Percentiles rank a stretch among this genome's conserved stretches.
These are phyloP conservation scores for Pseudodiploospora longispora DNA, from an alignment of 2,329 filamentous ascomycete species.

Conservation along the genomic window DNA sequence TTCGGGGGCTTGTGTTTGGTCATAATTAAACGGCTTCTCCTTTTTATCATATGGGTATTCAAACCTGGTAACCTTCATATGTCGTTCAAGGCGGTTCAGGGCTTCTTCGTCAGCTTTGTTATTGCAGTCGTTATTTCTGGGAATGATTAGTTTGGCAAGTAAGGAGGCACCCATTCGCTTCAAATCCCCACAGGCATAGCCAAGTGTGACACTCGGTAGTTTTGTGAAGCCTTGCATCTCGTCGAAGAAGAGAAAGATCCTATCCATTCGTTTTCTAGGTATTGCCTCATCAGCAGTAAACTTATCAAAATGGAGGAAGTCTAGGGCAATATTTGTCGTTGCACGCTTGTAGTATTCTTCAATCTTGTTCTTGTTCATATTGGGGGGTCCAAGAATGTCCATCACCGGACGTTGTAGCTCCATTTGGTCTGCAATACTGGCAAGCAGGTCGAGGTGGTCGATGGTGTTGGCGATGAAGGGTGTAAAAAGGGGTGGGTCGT, in stretches of 20 bases:
- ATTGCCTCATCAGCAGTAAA: constrained; percentile 9
- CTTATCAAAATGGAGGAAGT: constrained; percentile 12
- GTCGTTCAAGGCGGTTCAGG: background rate
- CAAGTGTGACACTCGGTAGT: constrained; percentile 1
- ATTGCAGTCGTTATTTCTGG: constrained; percentile 2
- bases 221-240: constrained; percentile 11
- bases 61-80: background rate
- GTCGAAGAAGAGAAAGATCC: constrained; percentile 14
- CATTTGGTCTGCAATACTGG: constrained; percentile 14
- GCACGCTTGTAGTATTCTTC: background rate
- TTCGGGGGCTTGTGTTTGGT: no score
- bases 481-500: constrained; percentile 5
- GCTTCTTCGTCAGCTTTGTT: background rate
- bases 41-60: background rate
- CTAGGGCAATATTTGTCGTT: constrained; percentile 6
- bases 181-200: constrained; percentile 14
- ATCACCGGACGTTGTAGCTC: constrained; percentile 5
- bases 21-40: no score
- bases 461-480: constrained; percentile 14
- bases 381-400: background rate
- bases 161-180: constrained; percentile 17
- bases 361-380: background rate
- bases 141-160: constrained; percentile 9
- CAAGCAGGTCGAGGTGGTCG: constrained; percentile 13
- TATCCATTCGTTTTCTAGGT: constrained; percentile 9